Evolutionary conservation across 2,329 filamentous ascomycete species (phyloP), one percentile per base, ranked within the genome.

Genomic region (Beauveria rudraprayagi): DNA sequence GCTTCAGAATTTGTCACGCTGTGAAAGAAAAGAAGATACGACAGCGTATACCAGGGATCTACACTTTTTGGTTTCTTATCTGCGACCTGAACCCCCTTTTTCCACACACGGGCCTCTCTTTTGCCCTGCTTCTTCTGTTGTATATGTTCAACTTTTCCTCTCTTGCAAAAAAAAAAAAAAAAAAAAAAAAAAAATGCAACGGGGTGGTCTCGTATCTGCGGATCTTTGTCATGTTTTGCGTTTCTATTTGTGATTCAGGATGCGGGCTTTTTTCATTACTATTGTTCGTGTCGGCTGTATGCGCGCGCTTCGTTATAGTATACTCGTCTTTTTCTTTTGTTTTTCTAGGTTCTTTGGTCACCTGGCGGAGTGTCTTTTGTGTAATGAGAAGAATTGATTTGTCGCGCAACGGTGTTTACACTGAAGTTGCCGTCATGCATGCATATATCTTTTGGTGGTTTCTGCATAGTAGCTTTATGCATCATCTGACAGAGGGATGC

Each of bases 41-140:
- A 16, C 34, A 16, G 5, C 34, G 34, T 37, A 37, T 37, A 37
- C 16, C 34, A 37, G 34, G 34, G 14, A 37, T 37, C 34, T 37
- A 37, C 34, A 6, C 34, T 37, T 34, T 11, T n/a, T 28, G 26
- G 26, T 6, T 26, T 19, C 9, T 52, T 37, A 37, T 16, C 14
- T 16, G 34, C 14, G 11, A 37, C 34, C 11, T 5, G 34, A 37
- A 16, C 11, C 34, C 34, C 16, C 16, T 37, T 16, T 37, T 37
- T 5, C 11, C 34, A 14, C 34, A 37, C 5, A 37, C 14, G 34
- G 34, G 5, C 34, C n/a, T 37, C 26, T 26, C 40, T 53, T 57
- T 53, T 34, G 24, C 6, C 63, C 56, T 24, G 7, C 37, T 44
- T 46, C 41, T 34, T 30, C 55, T 41, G 34, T 61, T 65, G 65